Evolutionary conservation across 805 yeast species (phyloP).

Genomic region (Metschnikowia noctiluminum): DNA sequence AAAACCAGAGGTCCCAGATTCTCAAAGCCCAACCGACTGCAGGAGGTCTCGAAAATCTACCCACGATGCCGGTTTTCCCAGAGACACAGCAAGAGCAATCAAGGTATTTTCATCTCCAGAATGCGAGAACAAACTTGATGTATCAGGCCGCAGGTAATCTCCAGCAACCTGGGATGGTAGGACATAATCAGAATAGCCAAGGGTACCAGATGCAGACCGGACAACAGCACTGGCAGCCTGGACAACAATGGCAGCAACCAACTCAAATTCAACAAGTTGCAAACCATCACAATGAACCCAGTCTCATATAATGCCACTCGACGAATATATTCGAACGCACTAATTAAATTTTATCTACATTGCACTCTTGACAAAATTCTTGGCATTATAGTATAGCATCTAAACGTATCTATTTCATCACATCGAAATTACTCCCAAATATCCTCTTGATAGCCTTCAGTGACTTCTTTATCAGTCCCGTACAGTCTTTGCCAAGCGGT

Average conservation of each 20-base stretch:
- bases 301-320: conserved; percentile 17
- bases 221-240: conserved; percentile 9
- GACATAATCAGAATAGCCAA: no score
- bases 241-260: conserved; percentile 8
- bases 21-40: conserved; percentile 58
- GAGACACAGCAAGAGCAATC: conserved; percentile 45
- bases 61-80: conserved; percentile 67
- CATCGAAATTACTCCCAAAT: conserved; percentile 27
- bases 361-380: no score
- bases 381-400: neutral
- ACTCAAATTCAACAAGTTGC: conserved; percentile 6
- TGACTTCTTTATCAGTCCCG: conserved; percentile 62
- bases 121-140: conserved; percentile 31
- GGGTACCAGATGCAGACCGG: conserved; percentile 3
- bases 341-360: no score
- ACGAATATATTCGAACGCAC: no score
- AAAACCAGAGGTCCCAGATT: conserved; percentile 21
- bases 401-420: neutral
- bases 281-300: conserved; percentile 22
- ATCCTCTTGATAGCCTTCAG: conserved; percentile 46
- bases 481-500: conserved; percentile 74
- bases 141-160: conserved; percentile 13
- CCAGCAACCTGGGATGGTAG: conserved; percentile 6
- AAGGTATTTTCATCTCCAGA: conserved; percentile 31
- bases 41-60: conserved; percentile 67